phyloP scores from a whole-genome alignment of 441 rosid genomes.

The Adansonia madagascariensis region DNA sequence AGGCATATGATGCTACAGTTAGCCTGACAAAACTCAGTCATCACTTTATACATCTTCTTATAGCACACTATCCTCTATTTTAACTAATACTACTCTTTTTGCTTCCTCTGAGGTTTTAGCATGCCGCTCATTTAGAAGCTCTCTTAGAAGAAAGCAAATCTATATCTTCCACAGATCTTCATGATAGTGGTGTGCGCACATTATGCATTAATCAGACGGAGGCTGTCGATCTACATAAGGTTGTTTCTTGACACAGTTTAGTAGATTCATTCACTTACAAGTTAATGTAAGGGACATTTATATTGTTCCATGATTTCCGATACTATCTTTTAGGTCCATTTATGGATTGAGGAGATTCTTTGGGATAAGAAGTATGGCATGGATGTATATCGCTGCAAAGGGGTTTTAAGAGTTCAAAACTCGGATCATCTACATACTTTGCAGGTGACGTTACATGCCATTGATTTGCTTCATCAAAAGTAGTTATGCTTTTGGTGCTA shows the following conservation, averaged over 20 bases:
- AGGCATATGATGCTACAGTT: slow-evolving; percentile 84
- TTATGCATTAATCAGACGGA: slow-evolving; percentile 53
- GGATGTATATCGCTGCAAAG: slow-evolving; percentile 96
- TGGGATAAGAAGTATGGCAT: slow-evolving; percentile 82
- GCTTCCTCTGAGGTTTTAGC: slow-evolving; percentile 35
- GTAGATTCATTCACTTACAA: slow-evolving; percentile 16
- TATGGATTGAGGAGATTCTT: slow-evolving; percentile 90
- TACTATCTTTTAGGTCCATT: slow-evolving; percentile 52
- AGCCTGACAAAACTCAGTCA: slow-evolving; percentile 35
- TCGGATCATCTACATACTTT: slow-evolving; percentile 81
- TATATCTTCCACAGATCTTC: slow-evolving; percentile 52
- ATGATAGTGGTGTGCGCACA: slow-evolving; percentile 66
- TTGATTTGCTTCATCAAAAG: slow-evolving; percentile 11
- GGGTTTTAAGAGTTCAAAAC: slow-evolving; percentile 64
- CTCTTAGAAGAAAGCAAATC: slow-evolving; percentile 56
- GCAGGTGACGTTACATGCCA: slow-evolving; percentile 58
- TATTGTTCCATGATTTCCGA: slow-evolving; percentile 13
- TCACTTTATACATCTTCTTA: slow-evolving; percentile 20
- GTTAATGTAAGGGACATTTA: neutral
- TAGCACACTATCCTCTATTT: slow-evolving; percentile 16
- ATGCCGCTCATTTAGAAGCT: slow-evolving; percentile 53
- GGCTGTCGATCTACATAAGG: slow-evolving; percentile 62
- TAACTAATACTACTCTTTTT: slow-evolving; percentile 25
- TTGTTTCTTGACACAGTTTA: slow-evolving; percentile 33
- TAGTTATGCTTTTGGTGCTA: slow-evolving; percentile 10